These are phyloP conservation scores for Ramalina intermedia DNA, from an alignment of 495 filamentous ascomycete species.

Conservation along the genomic window DNA sequence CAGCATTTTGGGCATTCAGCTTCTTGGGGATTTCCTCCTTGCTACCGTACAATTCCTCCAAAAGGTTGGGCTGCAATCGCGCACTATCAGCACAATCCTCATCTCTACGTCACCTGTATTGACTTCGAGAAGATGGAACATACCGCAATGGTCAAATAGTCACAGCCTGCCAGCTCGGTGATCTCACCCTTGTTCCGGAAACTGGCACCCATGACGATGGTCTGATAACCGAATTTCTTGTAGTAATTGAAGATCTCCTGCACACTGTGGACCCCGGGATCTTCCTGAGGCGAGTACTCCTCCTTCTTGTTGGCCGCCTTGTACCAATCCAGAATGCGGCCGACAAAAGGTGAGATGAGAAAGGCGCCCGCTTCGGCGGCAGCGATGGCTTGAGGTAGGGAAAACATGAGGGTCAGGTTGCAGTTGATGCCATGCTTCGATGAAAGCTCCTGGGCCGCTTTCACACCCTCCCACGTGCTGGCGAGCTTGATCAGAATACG, in stretches of 20 bases:
- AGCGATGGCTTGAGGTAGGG: slow-evolving; percentile 83
- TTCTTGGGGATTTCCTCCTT: slow-evolving; percentile 73
- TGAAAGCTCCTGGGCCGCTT: slow-evolving; percentile 91
- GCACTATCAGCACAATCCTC: background rate
- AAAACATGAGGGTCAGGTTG: slow-evolving; percentile 99
- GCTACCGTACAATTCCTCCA: slow-evolving; percentile 87
- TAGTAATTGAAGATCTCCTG: slow-evolving; percentile 99
- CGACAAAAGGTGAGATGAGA: slow-evolving; percentile 99
- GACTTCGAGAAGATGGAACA: slow-evolving; percentile 17
- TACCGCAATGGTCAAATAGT: slow-evolving; percentile 97
- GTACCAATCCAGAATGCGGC: slow-evolving; percentile 99
- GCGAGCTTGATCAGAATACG: slow-evolving; percentile 57
- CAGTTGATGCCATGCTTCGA: slow-evolving; percentile 85
- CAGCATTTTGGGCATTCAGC: slow-evolving; percentile 57
- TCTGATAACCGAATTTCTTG: slow-evolving; percentile 98
- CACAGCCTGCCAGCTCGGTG: slow-evolving; percentile 92
- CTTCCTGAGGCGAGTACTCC: slow-evolving; percentile 70
- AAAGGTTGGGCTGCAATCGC: slow-evolving; percentile 57
- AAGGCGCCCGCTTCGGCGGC: slow-evolving; percentile 92
- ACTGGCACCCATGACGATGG: slow-evolving; percentile 98
- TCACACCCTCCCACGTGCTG: slow-evolving; percentile 79
- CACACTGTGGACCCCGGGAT: slow-evolving; percentile 94
- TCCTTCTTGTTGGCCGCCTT: slow-evolving; percentile 92
- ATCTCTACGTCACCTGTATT: background rate
- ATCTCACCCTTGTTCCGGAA: slow-evolving; percentile 95